Base-by-base conservation (phyloP, 495 filamentous ascomycete genomes). In the Pyronema omphalodes region DNA sequence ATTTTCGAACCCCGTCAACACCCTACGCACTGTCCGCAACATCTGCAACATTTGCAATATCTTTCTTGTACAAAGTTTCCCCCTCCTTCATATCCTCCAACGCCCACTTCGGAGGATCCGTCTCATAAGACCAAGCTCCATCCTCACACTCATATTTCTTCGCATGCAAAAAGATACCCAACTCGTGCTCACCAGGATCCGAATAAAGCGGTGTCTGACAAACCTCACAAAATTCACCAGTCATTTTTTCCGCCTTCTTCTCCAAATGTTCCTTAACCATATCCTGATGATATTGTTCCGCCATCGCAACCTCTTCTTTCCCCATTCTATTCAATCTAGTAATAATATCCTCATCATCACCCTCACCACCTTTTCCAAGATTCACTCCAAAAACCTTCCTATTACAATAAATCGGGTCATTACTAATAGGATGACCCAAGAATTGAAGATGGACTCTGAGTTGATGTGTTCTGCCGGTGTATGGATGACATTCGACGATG, bases 331-430 rank as follows among this genome's bases (percentile, higher is more conserved):
- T 75, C 7, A 98, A 74, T 3, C 85, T 77, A 14, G 83, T 78
- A 59, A 96, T 88, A 55, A 98, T 82, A 62, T 91, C 86, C 33
- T 86, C 84, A 66, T 98, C 91, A 3, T 71, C 67, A 35, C 79
- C 75, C 34, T 74, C 69, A 55, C 88, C 84, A 49, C 81, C 76
- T 48, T 74, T 74, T 6, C 83, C 91, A 0, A 98, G 75, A 1
- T 77, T 74, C 0, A 79, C 71, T 1, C 93, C 93, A 73, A 93
- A 98, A 15, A 96, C 91, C 46, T 77, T 77, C 54, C 84, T 81
- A 62, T 96, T 96, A 60, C 83, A 86, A 67, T 98, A 98, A 56
- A 98, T 98, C 34, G 91, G 91, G 64, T 98, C 91, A 65, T 96
- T 96, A 48, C 82, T 77, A 60, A 98, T 95, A 2, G 91, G 93